These are phyloP conservation scores for Pholiota conissans DNA, from an alignment of 768 basidiomycete genomes.

Conservation along the genomic window DNA sequence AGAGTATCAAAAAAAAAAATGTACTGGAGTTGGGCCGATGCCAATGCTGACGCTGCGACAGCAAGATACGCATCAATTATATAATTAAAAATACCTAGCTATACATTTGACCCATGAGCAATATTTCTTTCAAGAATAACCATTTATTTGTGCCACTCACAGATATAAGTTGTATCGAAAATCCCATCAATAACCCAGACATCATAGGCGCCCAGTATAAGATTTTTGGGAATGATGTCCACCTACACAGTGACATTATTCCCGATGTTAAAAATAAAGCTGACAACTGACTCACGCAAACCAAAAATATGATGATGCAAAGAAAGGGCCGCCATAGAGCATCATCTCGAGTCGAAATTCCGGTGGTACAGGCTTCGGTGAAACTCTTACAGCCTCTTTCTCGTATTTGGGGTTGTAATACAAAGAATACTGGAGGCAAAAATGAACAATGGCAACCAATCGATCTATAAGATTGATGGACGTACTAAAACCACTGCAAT, in stretches of 20 bases:
- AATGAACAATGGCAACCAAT: neutral
- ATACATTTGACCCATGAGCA: neutral
- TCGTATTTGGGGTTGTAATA: constrained; percentile 52
- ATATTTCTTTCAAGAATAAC: neutral
- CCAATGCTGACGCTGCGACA: constrained; percentile 57
- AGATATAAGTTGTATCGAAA: constrained; percentile 54
- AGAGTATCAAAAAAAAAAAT: constrained; percentile 31
- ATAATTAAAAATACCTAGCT: constrained; percentile 60
- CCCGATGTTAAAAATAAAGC: no score
- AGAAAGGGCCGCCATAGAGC: constrained; percentile 51
- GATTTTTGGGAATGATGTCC: constrained; percentile 57
- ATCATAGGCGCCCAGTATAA: constrained; percentile 54
- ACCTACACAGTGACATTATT: constrained; percentile 43
- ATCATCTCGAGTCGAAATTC: constrained; percentile 55
- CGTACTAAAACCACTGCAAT: constrained; percentile 44
- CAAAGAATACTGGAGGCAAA: constrained; percentile 40
- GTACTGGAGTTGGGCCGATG: constrained; percentile 53
- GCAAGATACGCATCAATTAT: constrained; percentile 60
- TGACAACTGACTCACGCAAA: constrained; percentile 50
- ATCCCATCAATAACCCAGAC: constrained; percentile 50
- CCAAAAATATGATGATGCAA: constrained; percentile 62
- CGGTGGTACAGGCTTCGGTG: constrained; percentile 56
- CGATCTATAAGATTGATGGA: neutral
- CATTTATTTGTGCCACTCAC: constrained; percentile 42
- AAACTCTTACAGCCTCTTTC: constrained; percentile 37